Conservation (phyloP, 1,139 yeast species). For the Geotrichum australiense region DNA sequence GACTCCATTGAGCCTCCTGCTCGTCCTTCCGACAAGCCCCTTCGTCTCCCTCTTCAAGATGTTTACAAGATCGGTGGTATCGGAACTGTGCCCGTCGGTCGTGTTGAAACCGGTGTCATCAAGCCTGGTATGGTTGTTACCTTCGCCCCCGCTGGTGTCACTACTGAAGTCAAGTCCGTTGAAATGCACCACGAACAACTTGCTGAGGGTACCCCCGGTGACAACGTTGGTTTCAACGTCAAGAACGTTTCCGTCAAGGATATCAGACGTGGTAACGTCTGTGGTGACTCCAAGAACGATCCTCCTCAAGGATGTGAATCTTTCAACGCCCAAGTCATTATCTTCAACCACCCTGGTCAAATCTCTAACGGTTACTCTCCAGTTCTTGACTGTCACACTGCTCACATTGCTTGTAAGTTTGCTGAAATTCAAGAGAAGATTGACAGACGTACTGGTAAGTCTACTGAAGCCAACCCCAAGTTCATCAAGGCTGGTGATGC, state of each 20-base stretch:
- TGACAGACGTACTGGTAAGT: conserved; percentile 93
- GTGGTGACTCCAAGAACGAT: conserved; percentile 94
- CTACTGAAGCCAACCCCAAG: conserved; percentile 74
- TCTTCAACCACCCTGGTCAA: conserved; percentile 92
- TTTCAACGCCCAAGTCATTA: conserved; percentile 84
- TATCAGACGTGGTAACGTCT: conserved; percentile 91
- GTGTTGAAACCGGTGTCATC: conserved; percentile 89
- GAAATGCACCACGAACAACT: conserved; percentile 93
- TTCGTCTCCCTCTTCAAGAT: conserved; percentile 87
- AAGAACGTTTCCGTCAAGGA: conserved; percentile 93
- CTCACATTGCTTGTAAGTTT: conserved; percentile 91
- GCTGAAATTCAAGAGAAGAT: conserved; percentile 79
- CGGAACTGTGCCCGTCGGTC: conserved; percentile 92
- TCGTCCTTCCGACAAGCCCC: conserved; percentile 86
- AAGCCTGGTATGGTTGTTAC: conserved; percentile 89
- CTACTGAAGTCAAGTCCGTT: conserved; percentile 90
- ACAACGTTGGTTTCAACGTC: conserved; percentile 92
- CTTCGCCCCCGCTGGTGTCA: conserved; percentile 88
- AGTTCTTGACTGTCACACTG: conserved; percentile 91
- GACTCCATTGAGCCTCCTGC: conserved; percentile 79
- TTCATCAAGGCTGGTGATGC: conserved; percentile 92
- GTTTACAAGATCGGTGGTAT: conserved; percentile 92
- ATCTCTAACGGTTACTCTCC: conserved; percentile 91
- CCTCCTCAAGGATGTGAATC: conserved; percentile 80
- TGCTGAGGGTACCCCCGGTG: conserved; percentile 84